These are phyloP conservation scores for Kalaharituber pfeilii DNA, from an alignment of 2,329 filamentous ascomycete genomes.

Conservation along the genomic window DNA sequence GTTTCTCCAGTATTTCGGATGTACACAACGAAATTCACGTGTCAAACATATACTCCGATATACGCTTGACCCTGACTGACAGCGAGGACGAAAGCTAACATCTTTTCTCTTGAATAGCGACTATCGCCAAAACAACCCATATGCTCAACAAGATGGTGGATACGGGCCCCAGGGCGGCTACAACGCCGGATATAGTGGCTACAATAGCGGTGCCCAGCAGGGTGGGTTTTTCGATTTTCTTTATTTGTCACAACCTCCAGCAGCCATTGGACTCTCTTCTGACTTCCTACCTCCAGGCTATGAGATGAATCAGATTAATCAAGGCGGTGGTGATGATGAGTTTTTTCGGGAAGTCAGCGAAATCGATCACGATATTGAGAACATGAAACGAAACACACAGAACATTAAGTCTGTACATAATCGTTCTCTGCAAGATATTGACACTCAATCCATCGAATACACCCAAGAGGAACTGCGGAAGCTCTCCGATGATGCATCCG, in stretches of 20 bases:
- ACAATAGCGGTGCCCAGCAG: background rate
- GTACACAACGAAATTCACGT: background rate
- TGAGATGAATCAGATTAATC: conserved; percentile 18
- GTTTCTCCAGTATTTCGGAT: background rate
- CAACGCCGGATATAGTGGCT: conserved; percentile 2
- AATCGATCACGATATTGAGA: conserved; percentile 41
- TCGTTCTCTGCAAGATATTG: conserved; percentile 55
- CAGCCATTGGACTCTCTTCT: background rate
- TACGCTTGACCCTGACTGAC: background rate
- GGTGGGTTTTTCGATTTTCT: conserved; percentile 1
- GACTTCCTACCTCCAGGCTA: conserved; percentile 5
- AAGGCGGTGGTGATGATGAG: conserved; percentile 12
- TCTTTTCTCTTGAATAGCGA: no score
- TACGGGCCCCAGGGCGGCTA: conserved; percentile 2
- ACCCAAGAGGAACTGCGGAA: conserved; percentile 53
- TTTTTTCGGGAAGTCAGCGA: conserved; percentile 18
- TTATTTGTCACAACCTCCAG: background rate
- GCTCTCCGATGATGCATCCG: conserved; percentile 64
- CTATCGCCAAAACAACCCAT: conserved; percentile 15
- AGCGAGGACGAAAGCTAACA: no score
- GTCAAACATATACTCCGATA: no score
- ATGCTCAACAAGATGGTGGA: conserved; percentile 13
- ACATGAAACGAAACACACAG: conserved; percentile 54
- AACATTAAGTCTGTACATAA: conserved; percentile 55
- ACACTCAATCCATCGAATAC: conserved; percentile 48